phyloP scores from a whole-genome alignment of 139 green algal genomes.

The Asterochloris erici region DNA sequence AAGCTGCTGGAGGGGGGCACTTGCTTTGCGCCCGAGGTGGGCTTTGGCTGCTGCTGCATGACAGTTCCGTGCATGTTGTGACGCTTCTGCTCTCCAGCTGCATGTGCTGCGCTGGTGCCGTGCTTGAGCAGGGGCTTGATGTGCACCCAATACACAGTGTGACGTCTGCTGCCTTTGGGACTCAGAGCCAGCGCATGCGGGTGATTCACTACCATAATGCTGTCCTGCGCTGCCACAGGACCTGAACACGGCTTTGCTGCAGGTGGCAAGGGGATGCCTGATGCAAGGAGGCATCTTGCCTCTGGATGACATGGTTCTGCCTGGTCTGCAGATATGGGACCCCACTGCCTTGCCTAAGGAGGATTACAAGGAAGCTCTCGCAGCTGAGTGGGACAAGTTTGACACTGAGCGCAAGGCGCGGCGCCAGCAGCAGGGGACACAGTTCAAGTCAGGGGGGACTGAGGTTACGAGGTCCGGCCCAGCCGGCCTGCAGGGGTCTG shows the following conservation, averaged over 20 bases:
- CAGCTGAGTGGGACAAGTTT: slow-evolving; percentile 3
- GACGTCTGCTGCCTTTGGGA: too few relatives aligned
- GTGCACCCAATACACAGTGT: too few relatives aligned
- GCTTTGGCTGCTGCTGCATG: not conserved
- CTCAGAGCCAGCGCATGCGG: too few relatives aligned
- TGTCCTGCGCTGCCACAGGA: too few relatives aligned
- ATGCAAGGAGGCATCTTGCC: not conserved
- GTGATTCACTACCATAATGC: too few relatives aligned
- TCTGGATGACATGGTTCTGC: not conserved
- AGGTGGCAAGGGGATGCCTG: too few relatives aligned
- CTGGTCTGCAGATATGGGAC: slow-evolving; percentile 22
- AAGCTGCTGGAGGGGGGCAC: slow-evolving; percentile 58
- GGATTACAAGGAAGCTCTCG: slow-evolving; percentile 16
- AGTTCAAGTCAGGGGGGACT: slow-evolving; percentile 10
- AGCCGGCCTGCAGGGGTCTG: not conserved
- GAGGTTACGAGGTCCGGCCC: not conserved
- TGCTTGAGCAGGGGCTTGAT: too few relatives aligned
- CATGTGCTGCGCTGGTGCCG: too few relatives aligned
- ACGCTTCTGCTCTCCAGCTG: not conserved
- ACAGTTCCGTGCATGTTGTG: slow-evolving; percentile 1
- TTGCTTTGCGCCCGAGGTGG: slow-evolving; percentile 39
- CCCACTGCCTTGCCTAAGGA: slow-evolving; percentile 27
- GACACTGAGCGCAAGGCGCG: not conserved
- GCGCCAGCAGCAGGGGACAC: not conserved
- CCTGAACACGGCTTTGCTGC: too few relatives aligned